Percentiles rank a stretch among this genome's conserved stretches.
Conservation (phyloP, 805 yeast genomes). For the Schwanniomyces sp. region DNA sequence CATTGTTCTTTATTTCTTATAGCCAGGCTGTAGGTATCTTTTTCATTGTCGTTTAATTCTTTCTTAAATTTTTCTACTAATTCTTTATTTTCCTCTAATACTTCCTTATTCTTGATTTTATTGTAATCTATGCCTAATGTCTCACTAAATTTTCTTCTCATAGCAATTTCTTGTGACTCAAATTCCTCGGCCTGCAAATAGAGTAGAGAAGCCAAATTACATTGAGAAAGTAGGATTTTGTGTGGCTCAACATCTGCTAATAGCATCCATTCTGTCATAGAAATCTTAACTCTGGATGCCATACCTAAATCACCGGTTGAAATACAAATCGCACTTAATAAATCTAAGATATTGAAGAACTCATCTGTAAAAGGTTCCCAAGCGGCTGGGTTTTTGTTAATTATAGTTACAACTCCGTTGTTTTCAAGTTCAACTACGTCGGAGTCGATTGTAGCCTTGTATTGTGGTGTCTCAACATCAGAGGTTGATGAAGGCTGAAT, state of each 20-base stretch:
- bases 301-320: conserved; percentile 64
- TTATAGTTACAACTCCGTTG: conserved; percentile 15
- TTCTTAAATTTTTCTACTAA: conserved; percentile 13
- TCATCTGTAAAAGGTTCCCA: conserved; percentile 81
- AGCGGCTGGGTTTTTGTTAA: conserved; percentile 44
- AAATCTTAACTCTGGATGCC: conserved; percentile 60
- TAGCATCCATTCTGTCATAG: conserved; percentile 73
- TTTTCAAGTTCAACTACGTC: conserved; percentile 14
- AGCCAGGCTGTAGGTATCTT: conserved; percentile 15
- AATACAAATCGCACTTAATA: conserved; percentile 69
- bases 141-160: conserved; percentile 22
- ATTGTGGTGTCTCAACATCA: conserved; percentile 5
- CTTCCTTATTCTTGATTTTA: conserved; percentile 10
- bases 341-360: conserved; percentile 72
- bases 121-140: conserved; percentile 24
- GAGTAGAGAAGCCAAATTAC: conserved; percentile 67
- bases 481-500: conserved; percentile 1
- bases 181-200: conserved; percentile 66
- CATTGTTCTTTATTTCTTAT: conserved; percentile 21
- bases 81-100: conserved; percentile 5
- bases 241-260: conserved; percentile 66
- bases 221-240: conserved; percentile 62
- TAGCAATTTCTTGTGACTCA: conserved; percentile 46
- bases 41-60: conserved; percentile 25
- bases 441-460: conserved; percentile 14